Percentiles rank a stretch among this genome's conserved stretches.
Conservation (phyloP, 345 rosid species). For the Corchorus olitorius region DNA sequence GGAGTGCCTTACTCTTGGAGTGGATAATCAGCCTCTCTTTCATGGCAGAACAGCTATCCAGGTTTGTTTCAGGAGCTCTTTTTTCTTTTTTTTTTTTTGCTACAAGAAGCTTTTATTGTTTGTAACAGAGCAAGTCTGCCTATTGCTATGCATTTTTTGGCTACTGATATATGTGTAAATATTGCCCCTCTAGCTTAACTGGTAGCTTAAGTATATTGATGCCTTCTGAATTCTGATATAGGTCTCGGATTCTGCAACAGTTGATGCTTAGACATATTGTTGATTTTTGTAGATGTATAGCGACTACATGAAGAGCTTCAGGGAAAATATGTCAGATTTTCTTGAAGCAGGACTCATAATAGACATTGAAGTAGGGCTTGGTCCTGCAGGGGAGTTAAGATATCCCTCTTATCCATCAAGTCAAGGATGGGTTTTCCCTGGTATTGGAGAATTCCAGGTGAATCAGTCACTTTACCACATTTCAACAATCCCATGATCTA, state of each 20-base stretch:
- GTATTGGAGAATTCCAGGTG: slow-evolving; percentile 89
- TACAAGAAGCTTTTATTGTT: no score
- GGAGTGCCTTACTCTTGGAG: slow-evolving; percentile 72
- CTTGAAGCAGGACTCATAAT: slow-evolving; percentile 59
- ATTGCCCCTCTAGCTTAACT: no score
- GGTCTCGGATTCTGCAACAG: no score
- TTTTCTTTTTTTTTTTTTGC: no score
- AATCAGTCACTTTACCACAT: not conserved
- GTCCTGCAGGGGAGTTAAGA: slow-evolving; percentile 92
- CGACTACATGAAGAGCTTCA: slow-evolving; percentile 81
- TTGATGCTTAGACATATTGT: not conserved
- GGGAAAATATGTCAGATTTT: slow-evolving; percentile 63
- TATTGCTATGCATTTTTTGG: no score
- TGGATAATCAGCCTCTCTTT: slow-evolving; percentile 61
- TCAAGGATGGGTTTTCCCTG: slow-evolving; percentile 85
- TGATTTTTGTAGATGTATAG: slow-evolving; percentile 56
- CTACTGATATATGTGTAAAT: no score
- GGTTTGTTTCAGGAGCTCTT: slow-evolving; percentile 36
- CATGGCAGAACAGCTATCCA: slow-evolving; percentile 65
- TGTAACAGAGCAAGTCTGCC: no score
- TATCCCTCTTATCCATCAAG: slow-evolving; percentile 76
- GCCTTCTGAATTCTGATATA: no score
- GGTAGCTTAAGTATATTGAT: no score
- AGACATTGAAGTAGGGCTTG: slow-evolving; percentile 86
- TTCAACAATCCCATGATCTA: not conserved